Base-by-base conservation (phyloP, 2,329 filamentous ascomycete species). In the Fusarium foetens region DNA sequence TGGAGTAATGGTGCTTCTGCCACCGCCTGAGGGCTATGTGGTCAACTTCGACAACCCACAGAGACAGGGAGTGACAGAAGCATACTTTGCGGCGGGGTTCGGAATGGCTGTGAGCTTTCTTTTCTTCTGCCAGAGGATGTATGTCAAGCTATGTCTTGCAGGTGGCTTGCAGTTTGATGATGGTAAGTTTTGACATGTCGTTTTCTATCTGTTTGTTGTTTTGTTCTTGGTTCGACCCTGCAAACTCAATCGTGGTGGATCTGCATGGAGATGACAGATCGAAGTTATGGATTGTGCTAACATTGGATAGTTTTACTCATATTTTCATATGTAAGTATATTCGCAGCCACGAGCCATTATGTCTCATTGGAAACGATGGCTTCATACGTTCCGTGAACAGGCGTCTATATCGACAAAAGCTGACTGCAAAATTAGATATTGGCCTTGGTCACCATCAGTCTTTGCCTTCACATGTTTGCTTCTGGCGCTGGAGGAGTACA, bases 41-140 rank as follows among this genome's bases (percentile, higher is more conserved):
- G 77, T 81, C 29, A 71, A 83, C 53, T 80, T 83, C 46, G 77
- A 77, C 4, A 71, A 81, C 43, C 80, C 81, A 4, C 72, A 73
- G 41, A 71, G 72, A 17, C 73, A 77, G 25, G 72, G 64, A 19
- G 75, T 75, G 19, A 35, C 67, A 7, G 66, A 68, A n/a, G 63
- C 66, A n/a, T 79, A 79, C 63, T 68, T 65, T 10, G 59, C 76
- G 12, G 58, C 70, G 4, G 70, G 58, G 7, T 68, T 77, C 36
- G 72, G 76, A 8, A 69, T 68, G 42, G 59, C 67, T 1, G 35
- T 78, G n/a, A 64, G 66, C 17, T 46, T 76, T 14, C 38, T 76
- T 8, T 75, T 77, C 29, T 69, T 79, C 43, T 62, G 49, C n/a
- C 77, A 79, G 67, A 66, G 75, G n/a, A 39, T 78, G 19, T 79